A percentile compares a stretch with the other conserved stretches of the same genome.
Conservation (phyloP, 306 rosid genomes). For the Sophora flavescens region DNA sequence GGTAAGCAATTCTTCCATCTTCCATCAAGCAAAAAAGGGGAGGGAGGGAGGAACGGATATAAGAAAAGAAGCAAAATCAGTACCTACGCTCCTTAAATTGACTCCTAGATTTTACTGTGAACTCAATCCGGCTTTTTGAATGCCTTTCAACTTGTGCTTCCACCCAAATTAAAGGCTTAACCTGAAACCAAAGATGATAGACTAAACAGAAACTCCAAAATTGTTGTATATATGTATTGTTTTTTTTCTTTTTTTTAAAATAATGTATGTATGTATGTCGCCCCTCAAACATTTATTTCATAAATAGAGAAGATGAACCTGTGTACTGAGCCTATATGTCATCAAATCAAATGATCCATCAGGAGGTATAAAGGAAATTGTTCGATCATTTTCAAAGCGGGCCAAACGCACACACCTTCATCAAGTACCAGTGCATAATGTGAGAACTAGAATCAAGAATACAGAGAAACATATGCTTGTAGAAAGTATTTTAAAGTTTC, state of each 20-base stretch:
- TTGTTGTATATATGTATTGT: neutral
- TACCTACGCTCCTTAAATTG: conserved; percentile 99
- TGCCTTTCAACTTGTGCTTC: conserved; percentile 99
- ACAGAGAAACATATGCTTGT: conserved; percentile 10
- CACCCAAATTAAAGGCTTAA: conserved; percentile 95
- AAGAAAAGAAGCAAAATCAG: conserved; percentile 16
- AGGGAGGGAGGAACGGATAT: conserved; percentile 8
- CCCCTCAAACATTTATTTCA: conserved; percentile 38
- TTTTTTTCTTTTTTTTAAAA: neutral
- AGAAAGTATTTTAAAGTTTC: conserved; percentile 36
- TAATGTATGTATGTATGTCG: conserved; percentile 34
- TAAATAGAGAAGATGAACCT: conserved; percentile 63
- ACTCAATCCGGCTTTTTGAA: conserved; percentile 96
- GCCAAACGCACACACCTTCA: conserved; percentile 99
- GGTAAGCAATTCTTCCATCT: conserved; percentile 30
- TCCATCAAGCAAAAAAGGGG: conserved; percentile 8
- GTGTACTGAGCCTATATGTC: conserved; percentile 97
- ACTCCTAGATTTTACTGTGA: conserved; percentile 95
- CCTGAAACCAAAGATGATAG: conserved; percentile 62
- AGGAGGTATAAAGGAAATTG: conserved; percentile 97
- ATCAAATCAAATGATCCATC: conserved; percentile 99
- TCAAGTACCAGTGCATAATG: conserved; percentile 44
- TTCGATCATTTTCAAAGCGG: conserved; percentile 98
- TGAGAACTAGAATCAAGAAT: conserved; percentile 38
- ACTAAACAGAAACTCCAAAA: conserved; percentile 17